phyloP scores from a whole-genome alignment of 2,329 filamentous ascomycete species.

The Paraphaeosphaeria sporulosa region DNA sequence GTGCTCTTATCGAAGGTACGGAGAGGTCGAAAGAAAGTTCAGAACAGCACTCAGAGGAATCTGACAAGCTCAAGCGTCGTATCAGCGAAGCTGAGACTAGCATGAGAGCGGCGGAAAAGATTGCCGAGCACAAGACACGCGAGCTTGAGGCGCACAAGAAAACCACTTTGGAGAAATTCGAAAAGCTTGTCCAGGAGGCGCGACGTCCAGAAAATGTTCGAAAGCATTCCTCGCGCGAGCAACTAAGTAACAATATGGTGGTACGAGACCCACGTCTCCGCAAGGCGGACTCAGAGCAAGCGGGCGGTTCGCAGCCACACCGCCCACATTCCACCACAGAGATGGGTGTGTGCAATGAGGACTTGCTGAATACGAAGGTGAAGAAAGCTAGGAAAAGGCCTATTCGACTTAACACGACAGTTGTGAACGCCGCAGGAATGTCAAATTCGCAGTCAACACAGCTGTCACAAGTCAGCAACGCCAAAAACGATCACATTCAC shows the following conservation, averaged over 20 bases:
- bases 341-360: too few relatives aligned
- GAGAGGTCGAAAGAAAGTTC: slow-evolving; percentile 11
- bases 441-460: neutral
- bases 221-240: slow-evolving; percentile 20
- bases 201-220: slow-evolving; percentile 4
- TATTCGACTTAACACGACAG: slow-evolving; percentile 25
- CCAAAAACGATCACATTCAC: neutral
- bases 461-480: neutral
- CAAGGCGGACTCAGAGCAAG: neutral
- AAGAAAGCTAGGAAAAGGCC: slow-evolving; percentile 29
- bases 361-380: neutral
- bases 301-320: neutral
- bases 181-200: slow-evolving; percentile 12
- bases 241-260: slow-evolving; percentile 8
- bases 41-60: slow-evolving; percentile 15
- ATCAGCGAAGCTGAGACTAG: slow-evolving; percentile 21
- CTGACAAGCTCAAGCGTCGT: slow-evolving; percentile 18
- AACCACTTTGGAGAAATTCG: slow-evolving; percentile 15
- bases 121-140: slow-evolving; percentile 20
- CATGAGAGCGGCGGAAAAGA: slow-evolving; percentile 24
- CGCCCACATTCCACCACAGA: neutral
- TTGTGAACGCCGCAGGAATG: slow-evolving; percentile 10
- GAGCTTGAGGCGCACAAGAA: slow-evolving; percentile 27
- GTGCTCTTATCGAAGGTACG: slow-evolving; percentile 3
- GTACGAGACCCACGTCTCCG: slow-evolving; percentile 9